Percentiles rank a stretch among this genome's conserved stretches.
phyloP scores from a whole-genome alignment of 1,284 basidiomycete genomes.

The Neolentinus lepideus region DNA sequence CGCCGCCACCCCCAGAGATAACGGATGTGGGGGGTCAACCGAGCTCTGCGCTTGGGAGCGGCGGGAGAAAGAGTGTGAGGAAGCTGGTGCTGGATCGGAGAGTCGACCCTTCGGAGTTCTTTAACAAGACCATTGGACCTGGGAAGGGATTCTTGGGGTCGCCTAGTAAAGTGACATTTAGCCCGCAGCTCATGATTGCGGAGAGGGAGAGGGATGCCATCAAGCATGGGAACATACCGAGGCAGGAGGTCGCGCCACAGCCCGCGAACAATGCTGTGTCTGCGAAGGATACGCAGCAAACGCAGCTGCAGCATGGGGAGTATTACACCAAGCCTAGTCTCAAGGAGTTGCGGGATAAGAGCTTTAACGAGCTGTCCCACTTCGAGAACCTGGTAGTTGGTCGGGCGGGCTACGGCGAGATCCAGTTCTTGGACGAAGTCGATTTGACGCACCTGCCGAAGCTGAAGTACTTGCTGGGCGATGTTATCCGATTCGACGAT shows the following conservation, averaged over 20 bases:
- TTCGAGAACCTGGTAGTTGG: slow-evolving; percentile 81
- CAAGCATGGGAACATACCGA: slow-evolving; percentile 18
- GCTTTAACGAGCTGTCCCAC: slow-evolving; percentile 65
- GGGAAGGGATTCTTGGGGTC: slow-evolving; percentile 27
- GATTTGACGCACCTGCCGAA: slow-evolving; percentile 85
- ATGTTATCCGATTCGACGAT: slow-evolving; percentile 84
- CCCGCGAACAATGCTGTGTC: slow-evolving; percentile 7
- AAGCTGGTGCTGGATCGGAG: slow-evolving; percentile 88
- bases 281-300: slow-evolving; percentile 9
- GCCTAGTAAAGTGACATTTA: slow-evolving; percentile 57
- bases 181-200: slow-evolving; percentile 63
- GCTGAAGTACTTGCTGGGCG: slow-evolving; percentile 80
- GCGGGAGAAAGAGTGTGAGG: slow-evolving; percentile 84
- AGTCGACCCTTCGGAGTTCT: slow-evolving; percentile 63
- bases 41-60: slow-evolving; percentile 39
- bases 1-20: too few relatives aligned
- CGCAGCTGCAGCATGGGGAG: slow-evolving; percentile 70
- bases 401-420: slow-evolving; percentile 85
- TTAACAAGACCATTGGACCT: slow-evolving; percentile 39
- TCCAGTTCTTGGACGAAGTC: slow-evolving; percentile 87
- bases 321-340: slow-evolving; percentile 85
- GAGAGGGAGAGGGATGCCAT: slow-evolving; percentile 60
- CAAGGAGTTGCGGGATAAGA: slow-evolving; percentile 57
- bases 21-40: not conserved
- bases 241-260: slow-evolving; percentile 4